Evolutionary conservation across 148 eudicot species (phyloP).

Genomic region (Heliamphora exappendiculata): DNA sequence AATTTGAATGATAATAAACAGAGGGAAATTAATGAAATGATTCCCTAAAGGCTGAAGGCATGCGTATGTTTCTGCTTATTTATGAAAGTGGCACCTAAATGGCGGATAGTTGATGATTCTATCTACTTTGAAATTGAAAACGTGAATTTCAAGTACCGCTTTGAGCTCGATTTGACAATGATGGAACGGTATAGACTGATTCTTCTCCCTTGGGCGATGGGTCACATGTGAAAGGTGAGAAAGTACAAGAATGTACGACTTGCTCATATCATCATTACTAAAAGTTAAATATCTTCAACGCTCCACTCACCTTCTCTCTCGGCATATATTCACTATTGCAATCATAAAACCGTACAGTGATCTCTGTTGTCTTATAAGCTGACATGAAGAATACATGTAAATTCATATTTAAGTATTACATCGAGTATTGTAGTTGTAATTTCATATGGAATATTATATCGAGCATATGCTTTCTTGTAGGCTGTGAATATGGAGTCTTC

Average conservation of each 20-base stretch:
- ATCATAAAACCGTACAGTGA: background rate
- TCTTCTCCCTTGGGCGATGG: background rate
- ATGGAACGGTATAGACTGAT: background rate
- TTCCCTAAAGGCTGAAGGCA: too few species aligned
- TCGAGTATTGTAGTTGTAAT: background rate
- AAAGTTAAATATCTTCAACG: too few species aligned
- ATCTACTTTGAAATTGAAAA: background rate
- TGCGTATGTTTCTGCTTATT: too few species aligned
- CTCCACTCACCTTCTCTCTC: background rate
- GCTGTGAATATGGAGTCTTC: slow-evolving; percentile 30
- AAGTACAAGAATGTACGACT: background rate
- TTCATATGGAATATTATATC: background rate
- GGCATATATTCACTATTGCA: background rate
- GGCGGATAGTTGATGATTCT: background rate
- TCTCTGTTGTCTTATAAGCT: background rate
- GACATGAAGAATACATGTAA: background rate
- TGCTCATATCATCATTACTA: too few species aligned
- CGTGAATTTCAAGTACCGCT: background rate
- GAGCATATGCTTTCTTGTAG: slow-evolving; percentile 13
- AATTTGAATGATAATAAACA: background rate
- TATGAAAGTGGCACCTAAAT: background rate
- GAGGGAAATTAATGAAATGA: background rate
- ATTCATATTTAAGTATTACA: background rate
- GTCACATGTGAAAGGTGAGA: background rate
- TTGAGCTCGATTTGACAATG: background rate